Percentiles rank a stretch among this genome's conserved stretches.
These are phyloP conservation scores for Backusella tuberculispora DNA, from an alignment of 192 early-diverging fungal genomes.

Conservation along the genomic window DNA sequence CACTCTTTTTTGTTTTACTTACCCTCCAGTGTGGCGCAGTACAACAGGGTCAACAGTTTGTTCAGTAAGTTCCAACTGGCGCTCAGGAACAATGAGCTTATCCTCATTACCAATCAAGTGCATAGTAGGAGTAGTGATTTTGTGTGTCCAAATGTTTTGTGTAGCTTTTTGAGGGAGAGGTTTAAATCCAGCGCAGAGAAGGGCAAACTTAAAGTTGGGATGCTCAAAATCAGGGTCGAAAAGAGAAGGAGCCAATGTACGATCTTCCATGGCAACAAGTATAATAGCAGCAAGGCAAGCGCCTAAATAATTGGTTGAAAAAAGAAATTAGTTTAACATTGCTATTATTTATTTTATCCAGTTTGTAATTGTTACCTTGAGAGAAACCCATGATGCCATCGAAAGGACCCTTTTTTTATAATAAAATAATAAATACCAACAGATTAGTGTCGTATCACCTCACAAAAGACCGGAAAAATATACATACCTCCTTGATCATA, in stretches of 20 bases:
- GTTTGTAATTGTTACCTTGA: constrained; percentile 37
- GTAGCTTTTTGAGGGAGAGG: constrained; percentile 13
- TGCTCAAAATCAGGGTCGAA: constrained; percentile 44
- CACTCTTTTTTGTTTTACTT: constrained; percentile 13
- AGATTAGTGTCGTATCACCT: background rate
- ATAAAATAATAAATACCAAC: background rate
- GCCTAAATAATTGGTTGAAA: constrained; percentile 20
- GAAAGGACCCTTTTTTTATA: constrained; percentile 49
- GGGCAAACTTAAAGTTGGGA: constrained; percentile 48
- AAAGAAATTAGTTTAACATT: background rate
- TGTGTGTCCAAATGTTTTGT: background rate
- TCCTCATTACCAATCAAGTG: constrained; percentile 44
- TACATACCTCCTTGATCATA: constrained; percentile 46
- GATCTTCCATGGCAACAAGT: constrained; percentile 45
- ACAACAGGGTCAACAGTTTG: constrained; percentile 25
- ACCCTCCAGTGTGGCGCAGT: constrained; percentile 36
- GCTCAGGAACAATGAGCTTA: constrained; percentile 39
- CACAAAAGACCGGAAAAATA: background rate
- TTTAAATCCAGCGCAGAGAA: constrained; percentile 51
- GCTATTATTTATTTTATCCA: background rate
- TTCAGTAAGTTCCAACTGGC: constrained; percentile 17
- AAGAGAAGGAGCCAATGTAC: constrained; percentile 12
- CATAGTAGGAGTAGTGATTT: constrained; percentile 40
- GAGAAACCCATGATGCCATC: constrained; percentile 62
- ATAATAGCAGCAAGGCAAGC: constrained; percentile 54